Percentiles rank a stretch among this genome's conserved stretches.
Evolutionary conservation across 2,329 filamentous ascomycete species (phyloP).

Genomic region (Lecanicillium sp.): DNA sequence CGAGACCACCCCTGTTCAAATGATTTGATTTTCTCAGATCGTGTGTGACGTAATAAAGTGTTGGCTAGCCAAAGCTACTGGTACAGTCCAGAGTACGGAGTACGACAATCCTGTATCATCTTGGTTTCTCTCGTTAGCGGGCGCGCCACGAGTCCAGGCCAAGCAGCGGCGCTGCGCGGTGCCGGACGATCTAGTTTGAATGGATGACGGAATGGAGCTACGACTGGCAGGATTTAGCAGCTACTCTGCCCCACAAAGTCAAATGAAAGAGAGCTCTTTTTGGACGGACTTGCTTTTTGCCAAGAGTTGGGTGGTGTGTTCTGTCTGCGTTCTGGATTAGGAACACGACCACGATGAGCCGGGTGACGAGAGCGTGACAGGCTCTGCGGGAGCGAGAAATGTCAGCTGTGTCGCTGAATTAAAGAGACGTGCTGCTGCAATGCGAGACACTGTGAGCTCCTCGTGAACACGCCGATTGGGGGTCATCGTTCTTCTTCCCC

Average conservation of each 20-base stretch:
- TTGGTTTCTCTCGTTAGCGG: background rate
- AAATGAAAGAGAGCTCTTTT: no score
- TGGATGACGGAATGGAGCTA: slow-evolving; percentile 1
- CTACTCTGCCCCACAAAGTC: background rate
- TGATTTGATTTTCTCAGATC: slow-evolving; percentile 10
- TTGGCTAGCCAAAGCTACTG: background rate
- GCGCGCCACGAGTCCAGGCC: background rate
- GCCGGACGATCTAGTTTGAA: background rate
- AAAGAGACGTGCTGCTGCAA: no score
- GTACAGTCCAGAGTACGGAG: background rate
- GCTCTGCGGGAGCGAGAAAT: no score
- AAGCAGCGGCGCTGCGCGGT: background rate
- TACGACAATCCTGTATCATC: no score
- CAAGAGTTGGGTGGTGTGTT: background rate
- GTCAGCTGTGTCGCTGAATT: no score
- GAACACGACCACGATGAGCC: no score
- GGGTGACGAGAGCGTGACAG: no score
- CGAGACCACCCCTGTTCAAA: slow-evolving; percentile 2
- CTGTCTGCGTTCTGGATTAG: no score
- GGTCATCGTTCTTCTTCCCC: background rate
- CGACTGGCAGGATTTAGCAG: no score
- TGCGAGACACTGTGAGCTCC: no score
- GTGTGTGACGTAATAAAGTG: background rate
- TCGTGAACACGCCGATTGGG: background rate
- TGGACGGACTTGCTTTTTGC: no score